Conservation (phyloP, 2,329 filamentous ascomycete genomes). For the Pseudogymnoascus sp. region DNA sequence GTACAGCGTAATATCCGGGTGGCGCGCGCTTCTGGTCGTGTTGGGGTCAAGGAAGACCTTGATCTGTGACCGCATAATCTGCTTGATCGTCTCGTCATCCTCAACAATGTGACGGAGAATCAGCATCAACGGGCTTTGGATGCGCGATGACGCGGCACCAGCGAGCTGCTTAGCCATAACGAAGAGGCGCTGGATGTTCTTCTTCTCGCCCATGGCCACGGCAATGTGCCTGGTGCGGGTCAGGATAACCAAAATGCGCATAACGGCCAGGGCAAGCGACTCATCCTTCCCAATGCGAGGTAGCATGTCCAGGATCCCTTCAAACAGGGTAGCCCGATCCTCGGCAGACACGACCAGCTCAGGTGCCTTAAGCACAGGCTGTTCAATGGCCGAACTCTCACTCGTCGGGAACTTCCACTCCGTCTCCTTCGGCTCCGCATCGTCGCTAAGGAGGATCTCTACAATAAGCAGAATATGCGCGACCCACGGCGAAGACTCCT, state of each 20-base stretch:
- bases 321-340: constrained; percentile 63
- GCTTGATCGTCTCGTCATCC: constrained; percentile 81
- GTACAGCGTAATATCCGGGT: constrained; percentile 63
- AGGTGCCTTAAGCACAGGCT: constrained; percentile 50
- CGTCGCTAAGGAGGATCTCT: constrained; percentile 82
- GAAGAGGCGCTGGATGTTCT: constrained; percentile 82
- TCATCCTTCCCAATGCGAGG: constrained; percentile 84
- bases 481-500: constrained; percentile 86
- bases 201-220: constrained; percentile 71
- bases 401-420: constrained; percentile 55
- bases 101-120: constrained; percentile 89
- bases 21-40: constrained; percentile 40
- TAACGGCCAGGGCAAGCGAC: constrained; percentile 70
- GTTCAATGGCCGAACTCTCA: constrained; percentile 40
- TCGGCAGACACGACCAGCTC: constrained; percentile 55
- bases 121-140: constrained; percentile 60
- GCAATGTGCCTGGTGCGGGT: constrained; percentile 73
- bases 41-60: constrained; percentile 60
- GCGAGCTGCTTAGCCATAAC: constrained; percentile 92
- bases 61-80: constrained; percentile 89
- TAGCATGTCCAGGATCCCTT: constrained; percentile 71
- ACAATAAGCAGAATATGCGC: constrained; percentile 83
- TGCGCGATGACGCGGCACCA: constrained; percentile 64
- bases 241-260: constrained; percentile 77
- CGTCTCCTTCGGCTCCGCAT: constrained; percentile 69